phyloP scores from a whole-genome alignment of 768 basidiomycete genomes.

The Roridomyces roridus region DNA sequence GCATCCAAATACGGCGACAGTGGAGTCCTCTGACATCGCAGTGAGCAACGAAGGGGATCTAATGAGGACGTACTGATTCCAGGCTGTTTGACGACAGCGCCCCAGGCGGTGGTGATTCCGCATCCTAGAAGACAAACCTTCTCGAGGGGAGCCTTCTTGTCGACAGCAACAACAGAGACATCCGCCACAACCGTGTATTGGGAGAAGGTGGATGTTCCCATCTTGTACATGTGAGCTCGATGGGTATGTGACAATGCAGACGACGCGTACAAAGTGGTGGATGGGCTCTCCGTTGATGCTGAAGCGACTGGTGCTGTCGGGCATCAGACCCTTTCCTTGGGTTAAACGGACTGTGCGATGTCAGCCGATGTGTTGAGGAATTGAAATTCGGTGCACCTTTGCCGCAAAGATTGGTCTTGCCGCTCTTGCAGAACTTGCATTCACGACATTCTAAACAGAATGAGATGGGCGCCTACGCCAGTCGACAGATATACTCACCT shows the following conservation, averaged over 20 bases:
- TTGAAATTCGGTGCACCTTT: conserved; percentile 58
- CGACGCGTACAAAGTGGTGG: conserved; percentile 81
- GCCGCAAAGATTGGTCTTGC: conserved; percentile 98
- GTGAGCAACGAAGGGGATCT: background rate
- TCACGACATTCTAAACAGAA: conserved; percentile 77
- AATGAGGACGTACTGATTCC: conserved; percentile 67
- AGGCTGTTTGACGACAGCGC: conserved; percentile 90
- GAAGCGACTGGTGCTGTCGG: conserved; percentile 89
- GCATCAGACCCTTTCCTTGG: conserved; percentile 95
- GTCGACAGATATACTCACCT: conserved; percentile 49
- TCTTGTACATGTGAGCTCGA: conserved; percentile 53
- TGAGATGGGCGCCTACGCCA: background rate
- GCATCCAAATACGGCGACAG: conserved; percentile 94
- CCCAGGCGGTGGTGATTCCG: conserved; percentile 99
- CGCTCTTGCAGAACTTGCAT: conserved; percentile 99
- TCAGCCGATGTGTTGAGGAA: background rate
- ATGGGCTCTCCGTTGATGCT: conserved; percentile 86
- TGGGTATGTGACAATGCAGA: background rate
- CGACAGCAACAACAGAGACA: conserved; percentile 93
- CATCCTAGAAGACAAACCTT: conserved; percentile 98
- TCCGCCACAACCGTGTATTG: conserved; percentile 99
- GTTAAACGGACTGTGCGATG: conserved; percentile 77
- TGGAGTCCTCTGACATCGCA: conserved; percentile 67
- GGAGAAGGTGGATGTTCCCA: conserved; percentile 99
- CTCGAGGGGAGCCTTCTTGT: conserved; percentile 85